Evolutionary conservation across 805 yeast species (phyloP).

Genomic region (Grigorovia yakushimaensis): DNA sequence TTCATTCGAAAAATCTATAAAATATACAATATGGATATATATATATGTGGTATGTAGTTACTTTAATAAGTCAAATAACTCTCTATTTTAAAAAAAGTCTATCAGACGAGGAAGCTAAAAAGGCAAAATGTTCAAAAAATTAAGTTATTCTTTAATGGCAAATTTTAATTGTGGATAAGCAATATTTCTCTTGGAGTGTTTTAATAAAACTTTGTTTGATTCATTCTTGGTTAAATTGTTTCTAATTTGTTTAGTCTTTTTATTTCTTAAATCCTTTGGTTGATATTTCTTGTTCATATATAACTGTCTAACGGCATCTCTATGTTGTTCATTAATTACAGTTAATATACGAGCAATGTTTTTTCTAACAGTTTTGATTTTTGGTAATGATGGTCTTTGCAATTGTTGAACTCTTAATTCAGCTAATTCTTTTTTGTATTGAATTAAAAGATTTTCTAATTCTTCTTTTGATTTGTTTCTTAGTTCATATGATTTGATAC

Average conservation of each 20-base stretch:
- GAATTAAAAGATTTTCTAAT: conserved; percentile 88
- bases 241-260: conserved; percentile 98
- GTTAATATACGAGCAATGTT: conserved; percentile 97
- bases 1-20: too few species aligned
- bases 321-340: conserved; percentile 91
- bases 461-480: conserved; percentile 95
- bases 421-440: conserved; percentile 94
- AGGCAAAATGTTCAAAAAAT: neutral
- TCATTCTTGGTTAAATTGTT: conserved; percentile 87
- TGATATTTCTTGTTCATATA: conserved; percentile 90
- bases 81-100: too few species aligned
- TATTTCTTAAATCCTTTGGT: conserved; percentile 94
- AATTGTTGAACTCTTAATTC: conserved; percentile 92
- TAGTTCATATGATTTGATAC: conserved; percentile 90
- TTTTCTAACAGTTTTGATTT: conserved; percentile 95
- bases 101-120: neutral
- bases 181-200: conserved; percentile 82
- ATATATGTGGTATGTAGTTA: too few species aligned
- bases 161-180: conserved; percentile 98
- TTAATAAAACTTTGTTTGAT: conserved; percentile 70
- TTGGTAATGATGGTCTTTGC: conserved; percentile 87
- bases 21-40: too few species aligned
- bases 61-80: too few species aligned
- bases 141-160: conserved; percentile 90
- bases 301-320: conserved; percentile 89